Base-by-base conservation (phyloP, 1,139 yeast species). In the Pichia sorboxylosa region DNA sequence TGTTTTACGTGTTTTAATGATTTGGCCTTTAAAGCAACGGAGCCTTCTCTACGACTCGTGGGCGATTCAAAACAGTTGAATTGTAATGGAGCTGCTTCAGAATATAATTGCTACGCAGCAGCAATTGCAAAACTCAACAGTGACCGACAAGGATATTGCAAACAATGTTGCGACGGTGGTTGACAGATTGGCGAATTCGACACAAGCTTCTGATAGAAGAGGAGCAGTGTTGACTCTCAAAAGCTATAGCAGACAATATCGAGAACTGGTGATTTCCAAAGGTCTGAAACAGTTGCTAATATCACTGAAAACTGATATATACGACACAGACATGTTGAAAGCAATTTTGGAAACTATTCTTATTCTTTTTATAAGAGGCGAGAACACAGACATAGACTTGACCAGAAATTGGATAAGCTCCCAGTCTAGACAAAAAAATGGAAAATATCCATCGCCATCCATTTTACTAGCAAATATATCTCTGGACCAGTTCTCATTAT, bases 151-250 rank as follows among this genome's bases (percentile, higher is more conserved):
- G 31, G 55, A 52, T 34, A 95, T 82, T 8, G 85, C 79, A 44
- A 94, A 83, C 48, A 83, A 95, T 13, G 87, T 92, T 38, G 76
- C 90, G 6, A 83, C 92, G 5, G 63, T 90, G 35, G 83, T 95
- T 48, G 94, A 92, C 50, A 64, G 97, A 31, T 69, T 90, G 34
- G 75, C 77, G 35, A 87, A 90, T 57, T 77, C 97, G 5, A 79
- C 81, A 1, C 57, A 82, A 44, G 64, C 92, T 2, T 75, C 83
- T 26, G 98, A 92, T 55, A 65, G 97, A 42, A 63, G 94, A 34
- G 90, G 96, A 1, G 97, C 98, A 0, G 82, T 90, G 4, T 63
- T 90, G 30, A 92, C 94, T 0, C 62, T 92, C 43, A 87, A 90
- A 52, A 84, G 94, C 30, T 87, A 87, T 52, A 75, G 93, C 41